Base-by-base conservation (phyloP, 495 filamentous ascomycete genomes). In the Penicillium herquei region DNA sequence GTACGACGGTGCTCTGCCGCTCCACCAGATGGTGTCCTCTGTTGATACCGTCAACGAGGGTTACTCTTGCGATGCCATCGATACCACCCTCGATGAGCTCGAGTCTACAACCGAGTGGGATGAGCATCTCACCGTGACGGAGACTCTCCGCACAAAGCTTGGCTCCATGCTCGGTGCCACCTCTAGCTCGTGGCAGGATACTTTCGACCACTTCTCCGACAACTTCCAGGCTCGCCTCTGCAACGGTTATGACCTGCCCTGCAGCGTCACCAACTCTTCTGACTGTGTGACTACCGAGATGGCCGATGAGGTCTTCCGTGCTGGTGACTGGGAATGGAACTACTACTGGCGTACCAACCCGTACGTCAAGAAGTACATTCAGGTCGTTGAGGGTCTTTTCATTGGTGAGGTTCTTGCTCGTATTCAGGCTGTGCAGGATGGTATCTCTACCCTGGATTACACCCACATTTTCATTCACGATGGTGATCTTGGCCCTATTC, bases 291-390 rank as follows among this genome's bases (percentile, higher is more conserved):
- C 63, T 0, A 49, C 30, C 31, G 49, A 63, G 5, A 70, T 73
- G 58, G 71, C 69, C 0, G 49, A 75, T 2, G 68, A 72, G 53
- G 71, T 70, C 18, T 77, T 77, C 59, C 72, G 74, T 39, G 74
- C 71, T 13, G 74, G 74, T 11, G 74, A 77, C 43, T 77, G 74
- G 74, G 68, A 72, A 48, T 77, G 73, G 70, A 76, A 77, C 43
- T 77, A 75, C 61, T 77, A 70, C 58, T 77, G 71, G 71, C 69
- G 74, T 11, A 49, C 60, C 12, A 76, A 71, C 41, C 58, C 61
- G 8, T 61, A 76, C 47, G 73, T 64, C 12, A 63, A 50, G 9
- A 65, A 63, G 40, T 77, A 77, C 32, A 76, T 77, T 53, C 70
- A 71, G 50, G 57, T 70, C 3, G 68, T 73, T 6, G 69, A 75